Evolutionary conservation across 768 basidiomycete species (phyloP).

Genomic region (Naganishia friedmannii): DNA sequence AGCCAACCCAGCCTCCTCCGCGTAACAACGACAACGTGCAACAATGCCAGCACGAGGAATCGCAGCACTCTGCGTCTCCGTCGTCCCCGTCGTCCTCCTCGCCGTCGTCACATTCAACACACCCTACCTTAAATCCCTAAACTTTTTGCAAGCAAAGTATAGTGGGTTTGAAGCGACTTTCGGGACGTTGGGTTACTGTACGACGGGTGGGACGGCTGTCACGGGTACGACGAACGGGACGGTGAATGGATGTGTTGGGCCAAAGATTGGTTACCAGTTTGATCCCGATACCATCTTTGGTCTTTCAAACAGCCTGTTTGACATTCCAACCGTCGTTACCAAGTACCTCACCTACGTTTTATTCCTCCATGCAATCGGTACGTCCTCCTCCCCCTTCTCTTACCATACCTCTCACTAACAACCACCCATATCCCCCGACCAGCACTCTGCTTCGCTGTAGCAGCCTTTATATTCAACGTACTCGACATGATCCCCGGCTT

Average conservation of each 20-base stretch:
- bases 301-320: conserved; percentile 59
- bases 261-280: conserved; percentile 81
- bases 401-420: neutral
- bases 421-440: neutral
- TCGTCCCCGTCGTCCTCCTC: conserved; percentile 72
- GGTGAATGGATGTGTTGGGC: conserved; percentile 66
- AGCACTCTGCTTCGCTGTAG: conserved; percentile 66
- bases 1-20: too few species aligned
- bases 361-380: conserved; percentile 78
- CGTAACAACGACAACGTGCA: neutral
- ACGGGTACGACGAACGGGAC: conserved; percentile 43
- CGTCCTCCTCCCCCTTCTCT: conserved; percentile 2
- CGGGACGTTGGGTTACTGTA: conserved; percentile 86
- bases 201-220: conserved; percentile 56
- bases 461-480: conserved; percentile 71
- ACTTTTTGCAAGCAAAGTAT: conserved; percentile 64
- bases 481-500: conserved; percentile 80
- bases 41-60: conserved; percentile 53
- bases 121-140: conserved; percentile 81
- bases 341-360: conserved; percentile 96
- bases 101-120: conserved; percentile 86
- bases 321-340: conserved; percentile 77
- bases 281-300: conserved; percentile 78
- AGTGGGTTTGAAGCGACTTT: conserved; percentile 68
- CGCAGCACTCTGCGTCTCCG: conserved; percentile 79